Evolutionary conservation across 78 protist species (phyloP), one percentile per base, ranked within the genome.

Genomic region (Dictyostelium brefeldianum): DNA sequence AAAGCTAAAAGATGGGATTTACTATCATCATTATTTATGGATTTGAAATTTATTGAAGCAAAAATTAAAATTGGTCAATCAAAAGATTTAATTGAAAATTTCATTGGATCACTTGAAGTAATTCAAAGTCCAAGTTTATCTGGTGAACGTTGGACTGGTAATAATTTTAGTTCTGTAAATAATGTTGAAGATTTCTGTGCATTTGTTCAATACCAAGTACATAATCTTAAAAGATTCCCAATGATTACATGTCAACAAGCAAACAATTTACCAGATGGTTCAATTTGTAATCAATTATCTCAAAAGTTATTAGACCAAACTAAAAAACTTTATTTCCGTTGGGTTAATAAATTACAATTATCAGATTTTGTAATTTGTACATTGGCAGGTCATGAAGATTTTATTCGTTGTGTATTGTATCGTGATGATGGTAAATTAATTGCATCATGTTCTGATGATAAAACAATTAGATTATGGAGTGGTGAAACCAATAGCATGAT

Each of bases 131-230:
- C 92, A 74, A 18, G 57, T 47, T n/a, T 85, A n/a, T 43, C 78
- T 41, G 92, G 92, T 59, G 92, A 85, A 56, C 70, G 92, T 57
- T 85, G 92, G 92, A 50, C 36, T 8, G 92, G 92, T 59, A 43
- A 56, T 64, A 85, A 85, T 67, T 85, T 85, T 41, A 57, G 78
- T 14, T 31, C 71, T n/a, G 81, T 59, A 0, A 70, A 67, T n/a
- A 41, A 25, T 5, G 82, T 85, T 22, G 77, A 73, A 59, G 92
- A 85, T 43, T 74, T 85, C 43, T 85, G 20, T 46, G 56, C 74
- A 22, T 85, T 85, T 9, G 64, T 85, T 47, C 92, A 85, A 47
- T 85, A 85, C 25, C 92, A 85, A 75, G 25, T 48, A 10, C 92
- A 85, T 27, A 62, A 85, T 59, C 22, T 85, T 9, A n/a, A n/a